Evolutionary conservation across 2,329 filamentous ascomycete genomes (phyloP).

Genomic region (Claviceps quebecensis): DNA sequence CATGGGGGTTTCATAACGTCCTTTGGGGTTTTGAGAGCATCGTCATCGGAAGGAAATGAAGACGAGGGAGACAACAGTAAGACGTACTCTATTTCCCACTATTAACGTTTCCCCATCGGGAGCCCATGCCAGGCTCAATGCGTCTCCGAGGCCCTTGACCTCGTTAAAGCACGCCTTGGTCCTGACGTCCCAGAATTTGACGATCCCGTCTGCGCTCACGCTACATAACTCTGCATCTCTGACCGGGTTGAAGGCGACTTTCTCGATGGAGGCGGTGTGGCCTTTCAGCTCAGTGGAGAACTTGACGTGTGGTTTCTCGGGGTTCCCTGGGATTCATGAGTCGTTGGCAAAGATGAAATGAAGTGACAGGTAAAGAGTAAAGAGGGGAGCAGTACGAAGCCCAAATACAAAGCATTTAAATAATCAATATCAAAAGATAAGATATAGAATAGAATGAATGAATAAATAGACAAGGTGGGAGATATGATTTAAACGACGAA

Average conservation of each 20-base stretch:
- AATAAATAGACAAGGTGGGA: not conserved
- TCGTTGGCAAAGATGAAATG: not conserved
- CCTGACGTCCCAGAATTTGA: slow-evolving; percentile 70
- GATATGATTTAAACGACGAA: not conserved
- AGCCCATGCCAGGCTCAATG: slow-evolving; percentile 60
- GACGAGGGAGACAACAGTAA: not conserved
- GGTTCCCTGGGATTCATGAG: slow-evolving; percentile 44
- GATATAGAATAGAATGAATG: not conserved
- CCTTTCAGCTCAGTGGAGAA: slow-evolving; percentile 64
- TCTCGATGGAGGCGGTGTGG: slow-evolving; percentile 52
- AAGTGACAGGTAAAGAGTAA: not conserved
- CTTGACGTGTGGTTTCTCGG: slow-evolving; percentile 58
- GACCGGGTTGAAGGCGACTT: slow-evolving; percentile 63
- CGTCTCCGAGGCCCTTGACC: slow-evolving; percentile 49
- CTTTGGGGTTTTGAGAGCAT: not conserved
- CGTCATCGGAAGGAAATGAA: not conserved
- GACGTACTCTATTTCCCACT: slow-evolving; percentile 55
- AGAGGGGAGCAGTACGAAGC: too few relatives aligned
- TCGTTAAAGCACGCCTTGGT: slow-evolving; percentile 58
- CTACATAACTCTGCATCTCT: slow-evolving; percentile 67
- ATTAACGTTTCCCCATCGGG: slow-evolving; percentile 57
- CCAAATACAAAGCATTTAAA: too few relatives aligned
- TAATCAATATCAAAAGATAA: not conserved
- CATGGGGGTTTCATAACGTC: not conserved
- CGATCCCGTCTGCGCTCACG: slow-evolving; percentile 57